These are phyloP conservation scores for Solanum chiquidenum DNA, from an alignment of 257 asterid species.

Conservation along the genomic window DNA sequence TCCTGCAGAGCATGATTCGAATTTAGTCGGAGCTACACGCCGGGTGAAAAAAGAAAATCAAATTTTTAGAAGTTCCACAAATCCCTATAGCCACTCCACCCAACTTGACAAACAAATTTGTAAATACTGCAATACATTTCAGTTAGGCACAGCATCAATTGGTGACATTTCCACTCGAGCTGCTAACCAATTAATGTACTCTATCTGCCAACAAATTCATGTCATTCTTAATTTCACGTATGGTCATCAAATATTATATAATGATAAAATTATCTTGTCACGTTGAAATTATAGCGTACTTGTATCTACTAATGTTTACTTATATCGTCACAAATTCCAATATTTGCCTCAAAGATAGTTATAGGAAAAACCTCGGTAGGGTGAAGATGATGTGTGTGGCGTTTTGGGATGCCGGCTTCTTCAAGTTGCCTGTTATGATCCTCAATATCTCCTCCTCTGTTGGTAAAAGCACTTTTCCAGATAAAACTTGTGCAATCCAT, in stretches of 20 bases:
- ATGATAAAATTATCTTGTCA: too few species aligned
- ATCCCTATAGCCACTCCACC: background rate
- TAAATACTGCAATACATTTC: background rate
- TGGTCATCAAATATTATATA: too few species aligned
- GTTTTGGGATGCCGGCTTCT: conserved; percentile 24
- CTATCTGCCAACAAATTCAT: conserved; percentile 19
- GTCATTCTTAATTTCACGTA: background rate
- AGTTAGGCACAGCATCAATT: conserved; percentile 8
- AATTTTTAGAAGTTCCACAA: background rate
- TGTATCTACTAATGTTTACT: too few species aligned
- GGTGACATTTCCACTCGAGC: conserved; percentile 26
- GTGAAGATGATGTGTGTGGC: conserved; percentile 20
- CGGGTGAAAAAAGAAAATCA: background rate
- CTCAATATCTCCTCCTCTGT: conserved; percentile 33
- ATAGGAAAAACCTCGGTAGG: background rate
- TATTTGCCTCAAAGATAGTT: too few species aligned
- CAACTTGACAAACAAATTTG: conserved; percentile 3
- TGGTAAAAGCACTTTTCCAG: conserved; percentile 26
- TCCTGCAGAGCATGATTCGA: rapidly evolving
- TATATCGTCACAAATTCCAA: too few species aligned
- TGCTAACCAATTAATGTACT: conserved; percentile 52
- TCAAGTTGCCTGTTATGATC: conserved; percentile 3
- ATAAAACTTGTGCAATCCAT: conserved; percentile 48
- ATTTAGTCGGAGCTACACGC: too few species aligned
- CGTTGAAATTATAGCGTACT: background rate